Evolutionary conservation across 257 asterid genomes (phyloP).

Genomic region (Galeopsis tetrahit): DNA sequence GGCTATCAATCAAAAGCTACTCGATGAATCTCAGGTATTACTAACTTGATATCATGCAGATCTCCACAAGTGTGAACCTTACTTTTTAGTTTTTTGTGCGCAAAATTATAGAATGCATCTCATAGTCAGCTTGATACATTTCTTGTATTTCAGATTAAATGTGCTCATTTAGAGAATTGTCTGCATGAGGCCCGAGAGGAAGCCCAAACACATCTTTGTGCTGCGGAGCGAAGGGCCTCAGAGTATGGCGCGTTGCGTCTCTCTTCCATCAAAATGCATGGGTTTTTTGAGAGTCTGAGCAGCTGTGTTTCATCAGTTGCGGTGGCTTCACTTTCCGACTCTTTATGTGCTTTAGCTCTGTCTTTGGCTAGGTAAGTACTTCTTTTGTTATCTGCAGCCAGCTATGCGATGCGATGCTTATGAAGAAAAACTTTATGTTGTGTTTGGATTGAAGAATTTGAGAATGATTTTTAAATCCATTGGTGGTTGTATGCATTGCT

Average conservation of each 20-base stretch:
- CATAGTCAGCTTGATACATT: neutral
- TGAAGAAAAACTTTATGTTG: neutral
- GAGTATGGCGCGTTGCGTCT: conserved; percentile 69
- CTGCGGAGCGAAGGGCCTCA: conserved; percentile 80
- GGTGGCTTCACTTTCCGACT: conserved; percentile 57
- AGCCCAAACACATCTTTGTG: conserved; percentile 85
- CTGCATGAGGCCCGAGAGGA: conserved; percentile 91
- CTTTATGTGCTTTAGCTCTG: conserved; percentile 65
- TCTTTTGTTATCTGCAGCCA: neutral
- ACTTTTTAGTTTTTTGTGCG: neutral
- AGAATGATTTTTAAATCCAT: neutral
- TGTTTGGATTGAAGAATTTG: neutral
- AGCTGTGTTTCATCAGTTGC: conserved; percentile 63
- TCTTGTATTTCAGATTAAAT: conserved; percentile 67
- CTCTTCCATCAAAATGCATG: conserved; percentile 74
- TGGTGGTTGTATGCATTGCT: neutral
- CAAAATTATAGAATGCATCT: neutral
- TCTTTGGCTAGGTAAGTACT: conserved; percentile 66
- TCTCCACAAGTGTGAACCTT: neutral
- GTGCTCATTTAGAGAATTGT: conserved; percentile 88
- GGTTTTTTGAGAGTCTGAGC: conserved; percentile 80
- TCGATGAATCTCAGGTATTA: conserved; percentile 93
- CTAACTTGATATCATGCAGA: conserved; percentile 15
- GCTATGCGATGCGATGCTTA: neutral
- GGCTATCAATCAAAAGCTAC: conserved; percentile 69